Evolutionary conservation across 768 basidiomycete species (phyloP).

Genomic region (Fomitopsis serialis): DNA sequence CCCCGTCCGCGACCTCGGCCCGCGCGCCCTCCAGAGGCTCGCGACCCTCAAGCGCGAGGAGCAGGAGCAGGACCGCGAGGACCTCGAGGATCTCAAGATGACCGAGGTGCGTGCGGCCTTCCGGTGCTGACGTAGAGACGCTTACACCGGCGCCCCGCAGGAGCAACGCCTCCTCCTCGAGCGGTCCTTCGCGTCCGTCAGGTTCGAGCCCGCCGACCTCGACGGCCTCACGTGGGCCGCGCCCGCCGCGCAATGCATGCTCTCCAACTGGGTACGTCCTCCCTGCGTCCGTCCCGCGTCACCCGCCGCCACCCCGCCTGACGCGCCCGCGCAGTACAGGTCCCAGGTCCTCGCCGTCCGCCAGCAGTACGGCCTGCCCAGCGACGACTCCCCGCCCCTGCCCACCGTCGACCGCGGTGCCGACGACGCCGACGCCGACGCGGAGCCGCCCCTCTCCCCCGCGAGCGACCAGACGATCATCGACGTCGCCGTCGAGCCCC

Average conservation of each 20-base stretch:
- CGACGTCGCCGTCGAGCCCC: not conserved
- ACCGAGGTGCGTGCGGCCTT: constrained; percentile 1
- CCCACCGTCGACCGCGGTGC: not conserved
- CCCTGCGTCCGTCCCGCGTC: not conserved
- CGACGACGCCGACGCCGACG: not conserved
- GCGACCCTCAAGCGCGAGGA: not conserved
- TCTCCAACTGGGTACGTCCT: constrained; percentile 8
- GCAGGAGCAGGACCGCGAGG: constrained; percentile 6
- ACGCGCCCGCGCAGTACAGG: not conserved
- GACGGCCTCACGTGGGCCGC: constrained; percentile 12
- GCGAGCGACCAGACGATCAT: not conserved
- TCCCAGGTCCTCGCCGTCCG: not conserved
- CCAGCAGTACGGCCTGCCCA: not conserved
- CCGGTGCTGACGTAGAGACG: not conserved
- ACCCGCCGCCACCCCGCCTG: not conserved
- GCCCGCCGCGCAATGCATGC: constrained; percentile 2
- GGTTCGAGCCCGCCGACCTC: constrained; percentile 6
- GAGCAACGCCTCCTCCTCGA: constrained; percentile 7
- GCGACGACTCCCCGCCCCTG: too few species aligned
- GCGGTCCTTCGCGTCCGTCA: constrained; percentile 8
- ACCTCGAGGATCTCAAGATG: constrained; percentile 5
- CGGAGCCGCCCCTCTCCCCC: not conserved
- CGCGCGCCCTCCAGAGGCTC: not conserved
- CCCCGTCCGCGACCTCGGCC: not conserved
- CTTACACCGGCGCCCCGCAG: not conserved